Percentiles rank a stretch among this genome's conserved stretches.
Conservation (phyloP, 2,329 filamentous ascomycete genomes). For the Chrysoporthe puriensis region DNA sequence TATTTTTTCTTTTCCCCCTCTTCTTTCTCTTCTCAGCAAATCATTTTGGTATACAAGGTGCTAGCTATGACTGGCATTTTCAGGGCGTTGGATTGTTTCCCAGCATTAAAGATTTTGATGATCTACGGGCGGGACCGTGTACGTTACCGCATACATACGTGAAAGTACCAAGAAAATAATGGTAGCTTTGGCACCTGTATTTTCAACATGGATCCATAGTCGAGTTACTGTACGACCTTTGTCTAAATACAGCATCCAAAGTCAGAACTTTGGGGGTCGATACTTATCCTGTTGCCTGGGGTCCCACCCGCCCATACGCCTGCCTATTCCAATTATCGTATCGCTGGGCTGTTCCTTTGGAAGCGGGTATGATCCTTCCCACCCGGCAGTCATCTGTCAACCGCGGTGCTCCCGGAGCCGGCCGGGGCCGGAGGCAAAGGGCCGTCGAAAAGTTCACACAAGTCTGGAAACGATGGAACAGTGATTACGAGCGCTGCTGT, state of each 20-base stretch:
- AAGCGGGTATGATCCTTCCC: neutral
- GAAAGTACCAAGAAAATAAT: neutral
- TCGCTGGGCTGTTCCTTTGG: no score
- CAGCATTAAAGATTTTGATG: neutral
- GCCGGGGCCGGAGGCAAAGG: neutral
- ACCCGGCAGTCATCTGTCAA: neutral
- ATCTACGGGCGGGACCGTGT: neutral
- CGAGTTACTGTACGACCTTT: neutral
- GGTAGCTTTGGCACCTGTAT: neutral
- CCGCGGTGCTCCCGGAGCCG: neutral
- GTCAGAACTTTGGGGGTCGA: neutral
- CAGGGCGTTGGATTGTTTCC: neutral
- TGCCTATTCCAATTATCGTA: neutral
- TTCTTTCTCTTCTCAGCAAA: neutral
- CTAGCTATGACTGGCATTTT: no score
- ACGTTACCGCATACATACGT: neutral
- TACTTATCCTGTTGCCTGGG: neutral
- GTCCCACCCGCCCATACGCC: neutral
- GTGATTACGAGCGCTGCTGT: neutral
- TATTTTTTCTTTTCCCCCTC: neutral
- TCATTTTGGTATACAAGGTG: no score
- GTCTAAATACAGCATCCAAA: neutral
- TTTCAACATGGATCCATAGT: neutral
- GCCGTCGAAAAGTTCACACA: neutral
- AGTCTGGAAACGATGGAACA: no score